These are phyloP conservation scores for Haplosporangium gracile DNA, from an alignment of 192 early-diverging fungal genomes.

Conservation along the genomic window DNA sequence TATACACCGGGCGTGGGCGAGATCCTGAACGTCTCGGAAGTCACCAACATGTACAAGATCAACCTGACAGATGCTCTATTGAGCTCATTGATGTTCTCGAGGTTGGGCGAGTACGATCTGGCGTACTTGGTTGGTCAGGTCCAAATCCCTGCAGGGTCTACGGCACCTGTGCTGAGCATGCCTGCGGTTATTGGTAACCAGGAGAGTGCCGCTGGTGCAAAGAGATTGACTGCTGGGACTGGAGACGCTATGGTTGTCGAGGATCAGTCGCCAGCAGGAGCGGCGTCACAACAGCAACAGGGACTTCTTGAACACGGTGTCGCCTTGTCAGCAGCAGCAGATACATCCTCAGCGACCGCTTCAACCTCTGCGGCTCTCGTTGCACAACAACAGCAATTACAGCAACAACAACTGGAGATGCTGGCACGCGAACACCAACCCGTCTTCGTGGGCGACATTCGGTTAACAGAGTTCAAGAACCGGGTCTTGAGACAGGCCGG, in stretches of 20 bases:
- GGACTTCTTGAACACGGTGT: neutral
- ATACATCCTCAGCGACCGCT: neutral
- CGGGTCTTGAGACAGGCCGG: slow-evolving; percentile 78
- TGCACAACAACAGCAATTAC: slow-evolving; percentile 30
- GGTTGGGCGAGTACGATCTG: slow-evolving; percentile 84
- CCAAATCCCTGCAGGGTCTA: slow-evolving; percentile 70
- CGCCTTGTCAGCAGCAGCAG: neutral
- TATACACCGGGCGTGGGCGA: slow-evolving; percentile 87
- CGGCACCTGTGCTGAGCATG: slow-evolving; percentile 82
- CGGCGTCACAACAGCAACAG: neutral
- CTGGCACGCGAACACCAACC: slow-evolving; percentile 65
- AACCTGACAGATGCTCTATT: slow-evolving; percentile 92
- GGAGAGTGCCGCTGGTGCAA: neutral
- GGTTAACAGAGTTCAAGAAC: slow-evolving; percentile 83
- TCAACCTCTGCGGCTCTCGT: slow-evolving; percentile 2
- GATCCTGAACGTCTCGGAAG: slow-evolving; percentile 89
- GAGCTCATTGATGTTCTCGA: slow-evolving; percentile 78
- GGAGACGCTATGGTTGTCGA: neutral
- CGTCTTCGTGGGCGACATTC: slow-evolving; percentile 88
- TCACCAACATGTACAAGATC: slow-evolving; percentile 89
- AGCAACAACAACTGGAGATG: slow-evolving; percentile 46
- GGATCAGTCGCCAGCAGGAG: neutral
- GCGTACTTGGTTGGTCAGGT: slow-evolving; percentile 84
- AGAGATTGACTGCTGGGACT: slow-evolving; percentile 4
- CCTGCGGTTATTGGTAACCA: slow-evolving; percentile 39